These are phyloP conservation scores for Cornus controversa DNA, from an alignment of 148 eudicot species.

Conservation along the genomic window DNA sequence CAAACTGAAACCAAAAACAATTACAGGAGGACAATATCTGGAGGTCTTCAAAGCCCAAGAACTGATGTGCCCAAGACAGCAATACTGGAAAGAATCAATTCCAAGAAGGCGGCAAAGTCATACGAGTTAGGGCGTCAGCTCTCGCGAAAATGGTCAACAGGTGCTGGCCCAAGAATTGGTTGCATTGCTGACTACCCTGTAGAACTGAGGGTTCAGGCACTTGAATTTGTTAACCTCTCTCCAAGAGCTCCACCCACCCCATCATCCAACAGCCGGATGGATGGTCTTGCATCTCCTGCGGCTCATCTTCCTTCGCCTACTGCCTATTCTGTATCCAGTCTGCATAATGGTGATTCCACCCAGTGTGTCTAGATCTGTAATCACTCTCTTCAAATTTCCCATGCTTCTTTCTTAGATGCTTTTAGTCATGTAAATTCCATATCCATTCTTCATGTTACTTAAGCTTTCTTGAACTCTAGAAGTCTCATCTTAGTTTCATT, in stretches of 20 bases:
- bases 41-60: slow-evolving; percentile 80
- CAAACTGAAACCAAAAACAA: slow-evolving; percentile 24
- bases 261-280: slow-evolving; percentile 10
- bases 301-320: slow-evolving; percentile 16
- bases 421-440: neutral
- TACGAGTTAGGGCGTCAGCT: slow-evolving; percentile 73
- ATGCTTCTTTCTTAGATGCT: neutral
- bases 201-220: slow-evolving; percentile 68
- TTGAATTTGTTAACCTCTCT: slow-evolving; percentile 71
- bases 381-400: neutral
- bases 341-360: neutral
- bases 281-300: slow-evolving; percentile 28
- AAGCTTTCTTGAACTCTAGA: neutral
- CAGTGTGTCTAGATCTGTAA: neutral
- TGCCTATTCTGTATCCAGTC: neutral
- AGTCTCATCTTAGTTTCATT: neutral
- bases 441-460: neutral
- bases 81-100: slow-evolving; percentile 66
- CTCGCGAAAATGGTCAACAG: slow-evolving; percentile 67
- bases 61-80: slow-evolving; percentile 57
- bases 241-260: slow-evolving; percentile 36
- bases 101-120: slow-evolving; percentile 54
- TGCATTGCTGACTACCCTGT: slow-evolving; percentile 83
- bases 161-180: slow-evolving; percentile 85
- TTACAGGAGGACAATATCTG: slow-evolving; percentile 74